phyloP scores from a whole-genome alignment of 1,284 basidiomycete species.

The Ceratobasidium sp. region DNA sequence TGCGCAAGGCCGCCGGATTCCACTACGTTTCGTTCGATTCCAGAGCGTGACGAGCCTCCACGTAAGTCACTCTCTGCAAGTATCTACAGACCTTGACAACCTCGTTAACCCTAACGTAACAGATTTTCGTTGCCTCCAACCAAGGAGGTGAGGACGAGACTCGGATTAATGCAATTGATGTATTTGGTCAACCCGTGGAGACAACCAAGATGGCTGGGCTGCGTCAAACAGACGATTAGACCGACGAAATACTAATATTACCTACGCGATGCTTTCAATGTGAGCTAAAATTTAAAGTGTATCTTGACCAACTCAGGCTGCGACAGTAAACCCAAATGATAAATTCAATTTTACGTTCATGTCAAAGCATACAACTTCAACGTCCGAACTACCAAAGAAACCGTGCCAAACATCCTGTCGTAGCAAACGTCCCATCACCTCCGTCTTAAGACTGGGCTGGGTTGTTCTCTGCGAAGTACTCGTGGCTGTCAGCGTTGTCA shows the following conservation, averaged over 20 bases:
- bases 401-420: neutral
- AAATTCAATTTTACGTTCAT: conserved; percentile 11
- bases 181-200: conserved; percentile 74
- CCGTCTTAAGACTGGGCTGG: conserved; percentile 20
- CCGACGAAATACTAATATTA: too few species aligned
- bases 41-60: conserved; percentile 79
- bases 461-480: conserved; percentile 42
- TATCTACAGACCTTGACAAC: neutral
- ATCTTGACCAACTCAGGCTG: neutral
- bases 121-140: conserved; percentile 84
- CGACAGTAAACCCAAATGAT: neutral
- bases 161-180: conserved; percentile 78
- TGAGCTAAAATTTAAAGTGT: too few species aligned
- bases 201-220: conserved; percentile 45
- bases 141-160: conserved; percentile 79
- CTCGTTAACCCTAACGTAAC: neutral
- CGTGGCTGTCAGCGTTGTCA: conserved; percentile 38
- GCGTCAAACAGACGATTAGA: conserved; percentile 15
- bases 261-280: too few species aligned
- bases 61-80: conserved; percentile 57
- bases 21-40: conserved; percentile 79
- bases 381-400: neutral
- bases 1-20: conserved; percentile 46
- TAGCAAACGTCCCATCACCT: neutral
- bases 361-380: neutral